Base-by-base conservation (phyloP, 2,329 filamentous ascomycete species). In the Fusarium sororula region DNA sequence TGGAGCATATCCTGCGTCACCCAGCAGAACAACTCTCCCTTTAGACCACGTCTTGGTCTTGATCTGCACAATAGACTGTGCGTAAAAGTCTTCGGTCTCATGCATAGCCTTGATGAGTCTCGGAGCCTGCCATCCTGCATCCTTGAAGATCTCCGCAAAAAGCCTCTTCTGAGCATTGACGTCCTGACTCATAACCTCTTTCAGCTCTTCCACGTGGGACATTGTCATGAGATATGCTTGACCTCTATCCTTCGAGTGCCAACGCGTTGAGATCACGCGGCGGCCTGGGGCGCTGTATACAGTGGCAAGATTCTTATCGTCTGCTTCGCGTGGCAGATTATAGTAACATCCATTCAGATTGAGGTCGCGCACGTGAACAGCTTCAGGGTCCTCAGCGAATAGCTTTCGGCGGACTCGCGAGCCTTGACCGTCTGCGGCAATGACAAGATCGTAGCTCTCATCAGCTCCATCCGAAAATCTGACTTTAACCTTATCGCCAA, bases 1-100 rank as follows among this genome's bases (percentile, higher is more conserved):
- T 0, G 86, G 85, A 28, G 82, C 84, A 70, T 85, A 85, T 4
- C 79, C 86, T 22, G 88, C 85, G 66, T 90, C 87, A 9, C 87
- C 87, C 0, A 89, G 58, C 1, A 87, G 76, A 0, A 83, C 83
- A 13, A 87, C 83, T n/a, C 78, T 57, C 7, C 79, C 83, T 9
- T 78, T 79, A 22, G 72, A 80, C 80, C 83, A 83, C 7, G 55
- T 75, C 5, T 80, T 75, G 59, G 82, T 75, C 47, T 82, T 83
- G 24, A 90, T 82, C 54, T 85, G 84, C 0, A 80, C 84, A 8
- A 86, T 70, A 11, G 82, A 73, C 38, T 85, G 78, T 50, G 79
- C 81, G 73, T 88, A 87, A 55, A 87, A 86, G 70, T 87, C 83
- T 5, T 84, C 79, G 10, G 81, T 70, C 20, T 73, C 63, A 41